These are phyloP conservation scores for Candida sanyaensis DNA, from an alignment of 1,139 yeast genomes.

Conservation along the genomic window DNA sequence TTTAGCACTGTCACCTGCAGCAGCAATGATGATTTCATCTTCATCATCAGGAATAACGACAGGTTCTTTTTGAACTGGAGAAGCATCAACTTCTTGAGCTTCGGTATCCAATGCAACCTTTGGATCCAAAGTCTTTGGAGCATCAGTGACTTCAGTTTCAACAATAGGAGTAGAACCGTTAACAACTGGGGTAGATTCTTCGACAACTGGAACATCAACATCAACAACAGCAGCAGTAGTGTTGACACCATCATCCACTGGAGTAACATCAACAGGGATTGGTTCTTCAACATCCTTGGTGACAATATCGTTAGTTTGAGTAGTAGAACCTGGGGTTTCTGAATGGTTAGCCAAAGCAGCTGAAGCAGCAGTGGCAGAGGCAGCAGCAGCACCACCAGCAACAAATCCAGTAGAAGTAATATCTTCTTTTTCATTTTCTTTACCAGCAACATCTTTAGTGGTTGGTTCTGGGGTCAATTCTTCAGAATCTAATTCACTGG, in stretches of 20 bases:
- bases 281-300: neutral
- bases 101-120: conserved; percentile 20
- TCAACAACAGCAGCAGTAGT: neutral
- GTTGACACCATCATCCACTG: conserved; percentile 2
- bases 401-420: conserved; percentile 6
- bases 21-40: conserved; percentile 41
- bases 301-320: neutral
- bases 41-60: conserved; percentile 16
- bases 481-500: conserved; percentile 18
- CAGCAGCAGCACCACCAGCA: conserved; percentile 13
- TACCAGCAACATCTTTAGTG: conserved; percentile 25
- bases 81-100: conserved; percentile 31
- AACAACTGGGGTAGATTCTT: conserved; percentile 9
- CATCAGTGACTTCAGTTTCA: conserved; percentile 10
- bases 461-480: conserved; percentile 18
- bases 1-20: conserved; percentile 31
- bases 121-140: conserved; percentile 33
- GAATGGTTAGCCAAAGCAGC: conserved; percentile 5
- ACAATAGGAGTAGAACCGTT: conserved; percentile 3
- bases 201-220: conserved; percentile 6
- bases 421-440: conserved; percentile 14
- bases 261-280: conserved; percentile 2
- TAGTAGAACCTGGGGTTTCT: conserved; percentile 3
- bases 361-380: conserved; percentile 10
- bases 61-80: conserved; percentile 19